These are phyloP conservation scores for Aegilops umbellulata DNA, from an alignment of 176 grass and related monocot species.

Conservation along the genomic window DNA sequence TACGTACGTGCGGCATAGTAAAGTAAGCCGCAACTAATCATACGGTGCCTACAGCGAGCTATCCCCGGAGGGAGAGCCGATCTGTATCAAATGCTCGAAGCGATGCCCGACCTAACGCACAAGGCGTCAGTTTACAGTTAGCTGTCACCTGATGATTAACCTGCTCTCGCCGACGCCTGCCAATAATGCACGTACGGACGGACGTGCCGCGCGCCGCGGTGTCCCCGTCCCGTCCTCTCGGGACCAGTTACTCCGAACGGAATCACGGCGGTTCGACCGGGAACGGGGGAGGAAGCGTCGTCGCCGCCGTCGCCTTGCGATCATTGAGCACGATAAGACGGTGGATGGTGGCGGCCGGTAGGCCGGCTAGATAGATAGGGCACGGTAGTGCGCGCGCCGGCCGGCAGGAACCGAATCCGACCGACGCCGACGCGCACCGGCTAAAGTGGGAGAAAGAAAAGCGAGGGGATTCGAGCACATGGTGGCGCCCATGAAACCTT, in stretches of 20 bases:
- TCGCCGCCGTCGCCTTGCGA: background rate
- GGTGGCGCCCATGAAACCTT: constrained; percentile 13
- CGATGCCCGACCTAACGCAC: background rate
- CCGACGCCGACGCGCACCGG: background rate
- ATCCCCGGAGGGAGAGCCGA: background rate
- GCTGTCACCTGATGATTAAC: constrained; percentile 10
- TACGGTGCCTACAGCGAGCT: background rate
- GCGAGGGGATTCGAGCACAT: background rate
- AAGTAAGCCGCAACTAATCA: background rate
- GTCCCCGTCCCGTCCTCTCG: background rate
- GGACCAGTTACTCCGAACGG: background rate
- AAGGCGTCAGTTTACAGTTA: background rate
- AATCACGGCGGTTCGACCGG: background rate
- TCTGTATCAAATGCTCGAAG: background rate
- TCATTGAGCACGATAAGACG: background rate
- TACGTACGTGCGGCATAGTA: background rate
- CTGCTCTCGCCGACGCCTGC: background rate
- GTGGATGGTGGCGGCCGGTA: background rate
- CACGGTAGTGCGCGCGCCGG: background rate
- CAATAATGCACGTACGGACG: constrained; percentile 19
- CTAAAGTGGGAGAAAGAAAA: background rate
- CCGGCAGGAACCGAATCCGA: background rate
- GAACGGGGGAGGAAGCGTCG: background rate
- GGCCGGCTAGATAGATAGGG: background rate
- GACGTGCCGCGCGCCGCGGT: background rate